Percentiles rank a stretch among this genome's conserved stretches.
Conservation (phyloP, 306 rosid genomes). For the Malus fusca region DNA sequence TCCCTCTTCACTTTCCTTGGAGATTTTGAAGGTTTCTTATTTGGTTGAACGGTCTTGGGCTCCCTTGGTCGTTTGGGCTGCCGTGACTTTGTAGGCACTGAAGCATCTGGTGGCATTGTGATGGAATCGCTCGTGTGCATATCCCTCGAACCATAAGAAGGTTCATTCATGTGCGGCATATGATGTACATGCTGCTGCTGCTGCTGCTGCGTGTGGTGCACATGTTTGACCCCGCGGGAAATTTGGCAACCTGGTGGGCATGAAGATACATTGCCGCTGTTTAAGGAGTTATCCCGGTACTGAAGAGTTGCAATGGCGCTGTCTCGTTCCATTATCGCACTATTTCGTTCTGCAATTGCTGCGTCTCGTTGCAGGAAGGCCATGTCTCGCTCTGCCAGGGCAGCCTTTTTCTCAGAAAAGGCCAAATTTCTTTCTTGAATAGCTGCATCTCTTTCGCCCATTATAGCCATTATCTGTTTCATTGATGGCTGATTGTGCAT, state of each 20-base stretch:
- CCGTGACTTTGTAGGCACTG: constrained; percentile 48
- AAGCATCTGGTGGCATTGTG: constrained; percentile 42
- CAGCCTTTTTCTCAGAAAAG: constrained; percentile 84
- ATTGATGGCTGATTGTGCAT: constrained; percentile 93
- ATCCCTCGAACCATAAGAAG: constrained; percentile 54
- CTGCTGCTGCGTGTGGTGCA: constrained; percentile 80
- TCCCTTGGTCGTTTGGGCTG: constrained; percentile 71
- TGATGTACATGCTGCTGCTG: constrained; percentile 72
- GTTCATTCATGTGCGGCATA: constrained; percentile 53
- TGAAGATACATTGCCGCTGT: constrained; percentile 46
- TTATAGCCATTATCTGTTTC: constrained; percentile 91
- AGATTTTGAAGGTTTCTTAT: constrained; percentile 59
- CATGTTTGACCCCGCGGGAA: constrained; percentile 89
- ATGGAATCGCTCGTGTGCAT: constrained; percentile 53
- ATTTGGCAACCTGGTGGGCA: constrained; percentile 99
- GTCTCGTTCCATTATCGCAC: constrained; percentile 74
- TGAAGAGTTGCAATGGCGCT: constrained; percentile 85
- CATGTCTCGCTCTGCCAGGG: constrained; percentile 85
- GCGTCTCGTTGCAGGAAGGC: constrained; percentile 83
- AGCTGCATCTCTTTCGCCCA: constrained; percentile 95
- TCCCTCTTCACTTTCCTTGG: constrained; percentile 70
- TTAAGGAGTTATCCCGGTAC: constrained; percentile 61
- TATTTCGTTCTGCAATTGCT: constrained; percentile 82
- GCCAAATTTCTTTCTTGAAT: constrained; percentile 88
- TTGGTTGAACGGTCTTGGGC: constrained; percentile 52